phyloP scores from a whole-genome alignment of 1,139 yeast genomes.

The Suhomyces kunorum region DNA sequence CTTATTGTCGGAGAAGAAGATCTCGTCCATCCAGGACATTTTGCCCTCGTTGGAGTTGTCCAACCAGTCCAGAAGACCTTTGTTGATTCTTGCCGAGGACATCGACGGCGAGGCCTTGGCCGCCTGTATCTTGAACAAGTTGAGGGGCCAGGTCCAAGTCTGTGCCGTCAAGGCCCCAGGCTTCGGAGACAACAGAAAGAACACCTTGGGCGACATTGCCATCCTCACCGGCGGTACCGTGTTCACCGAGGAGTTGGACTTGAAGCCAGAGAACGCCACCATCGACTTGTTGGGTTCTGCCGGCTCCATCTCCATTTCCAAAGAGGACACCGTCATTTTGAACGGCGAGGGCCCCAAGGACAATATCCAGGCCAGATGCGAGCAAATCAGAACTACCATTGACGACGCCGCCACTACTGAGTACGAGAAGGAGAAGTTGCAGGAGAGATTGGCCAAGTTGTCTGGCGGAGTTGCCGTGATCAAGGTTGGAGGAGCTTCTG shows the following conservation, averaged over 20 bases:
- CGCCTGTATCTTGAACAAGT: slow-evolving; percentile 96
- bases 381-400: slow-evolving; percentile 88
- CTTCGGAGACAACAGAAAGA: slow-evolving; percentile 98
- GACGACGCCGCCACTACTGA: slow-evolving; percentile 80
- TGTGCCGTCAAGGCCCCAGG: slow-evolving; percentile 99
- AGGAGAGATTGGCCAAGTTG: slow-evolving; percentile 96
- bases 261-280: slow-evolving; percentile 96
- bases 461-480: slow-evolving; percentile 99
- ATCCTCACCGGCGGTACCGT: slow-evolving; percentile 97
- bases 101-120: slow-evolving; percentile 99
- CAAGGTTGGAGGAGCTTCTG: slow-evolving; percentile 97
- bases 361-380: slow-evolving; percentile 86
- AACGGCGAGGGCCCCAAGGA: slow-evolving; percentile 97
- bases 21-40: slow-evolving; percentile 88
- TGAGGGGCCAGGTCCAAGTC: slow-evolving; percentile 98
- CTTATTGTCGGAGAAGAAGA: slow-evolving; percentile 90
- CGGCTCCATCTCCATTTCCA: slow-evolving; percentile 91
- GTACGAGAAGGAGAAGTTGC: slow-evolving; percentile 96
- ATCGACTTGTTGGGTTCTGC: slow-evolving; percentile 89
- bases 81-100: slow-evolving; percentile 94
- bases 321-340: slow-evolving; percentile 94
- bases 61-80: slow-evolving; percentile 93
- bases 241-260: slow-evolving; percentile 96
- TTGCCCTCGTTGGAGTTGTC: slow-evolving; percentile 94
- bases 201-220: slow-evolving; percentile 96